Evolutionary conservation across 2,329 filamentous ascomycete genomes (phyloP).

Genomic region (Botrytis elliptica): DNA sequence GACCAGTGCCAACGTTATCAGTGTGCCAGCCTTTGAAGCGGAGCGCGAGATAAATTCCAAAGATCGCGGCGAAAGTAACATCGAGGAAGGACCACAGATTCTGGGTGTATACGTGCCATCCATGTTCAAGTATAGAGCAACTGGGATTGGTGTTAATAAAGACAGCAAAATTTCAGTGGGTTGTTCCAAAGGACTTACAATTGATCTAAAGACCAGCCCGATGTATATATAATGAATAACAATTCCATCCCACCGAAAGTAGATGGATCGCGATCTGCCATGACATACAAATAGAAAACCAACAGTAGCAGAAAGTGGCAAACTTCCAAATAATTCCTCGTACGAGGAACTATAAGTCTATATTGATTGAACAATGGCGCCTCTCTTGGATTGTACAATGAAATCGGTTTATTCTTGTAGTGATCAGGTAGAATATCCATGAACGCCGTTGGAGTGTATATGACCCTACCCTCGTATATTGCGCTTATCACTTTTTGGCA

Average conservation of each 20-base stretch:
- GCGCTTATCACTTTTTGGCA: slow-evolving; percentile 81
- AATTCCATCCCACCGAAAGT: slow-evolving; percentile 59
- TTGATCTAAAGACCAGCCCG: slow-evolving; percentile 59
- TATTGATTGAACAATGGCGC: slow-evolving; percentile 81
- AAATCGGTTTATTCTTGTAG: slow-evolving; percentile 81
- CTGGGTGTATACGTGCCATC: slow-evolving; percentile 79
- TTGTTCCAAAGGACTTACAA: slow-evolving; percentile 56
- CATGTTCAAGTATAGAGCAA: slow-evolving; percentile 71
- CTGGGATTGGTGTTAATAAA: background rate
- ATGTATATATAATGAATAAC: slow-evolving; percentile 69
- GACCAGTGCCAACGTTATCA: slow-evolving; percentile 49
- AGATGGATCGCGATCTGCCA: slow-evolving; percentile 64
- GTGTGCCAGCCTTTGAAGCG: slow-evolving; percentile 63
- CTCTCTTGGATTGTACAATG: slow-evolving; percentile 73
- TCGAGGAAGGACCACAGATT: slow-evolving; percentile 88
- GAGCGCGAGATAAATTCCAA: slow-evolving; percentile 64
- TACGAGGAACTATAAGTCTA: slow-evolving; percentile 77
- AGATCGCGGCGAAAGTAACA: slow-evolving; percentile 73
- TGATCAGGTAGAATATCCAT: slow-evolving; percentile 82
- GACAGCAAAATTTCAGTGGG: background rate
- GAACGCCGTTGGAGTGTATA: slow-evolving; percentile 79
- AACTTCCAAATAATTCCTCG: slow-evolving; percentile 72
- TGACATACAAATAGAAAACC: slow-evolving; percentile 67
- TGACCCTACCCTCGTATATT: slow-evolving; percentile 76
- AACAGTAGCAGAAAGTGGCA: slow-evolving; percentile 71